Conservation (phyloP, 352 stramenopile species). For the Globisporangium cylindrosporum region DNA sequence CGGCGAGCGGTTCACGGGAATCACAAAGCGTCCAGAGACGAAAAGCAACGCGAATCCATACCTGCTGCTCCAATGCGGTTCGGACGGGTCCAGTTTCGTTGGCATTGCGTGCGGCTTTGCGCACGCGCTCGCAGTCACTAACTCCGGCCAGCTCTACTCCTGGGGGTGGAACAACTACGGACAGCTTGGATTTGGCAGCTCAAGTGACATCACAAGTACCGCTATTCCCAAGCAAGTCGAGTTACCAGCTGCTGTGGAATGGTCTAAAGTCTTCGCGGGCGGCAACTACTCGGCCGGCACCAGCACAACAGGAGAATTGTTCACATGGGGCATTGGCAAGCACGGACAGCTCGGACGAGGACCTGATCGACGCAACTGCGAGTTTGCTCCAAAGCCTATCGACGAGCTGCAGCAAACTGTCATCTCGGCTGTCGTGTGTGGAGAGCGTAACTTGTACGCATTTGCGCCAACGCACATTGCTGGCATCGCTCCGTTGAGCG, state of each 20-base stretch:
- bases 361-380: conserved; percentile 8
- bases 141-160: conserved; percentile 44
- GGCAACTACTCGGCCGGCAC: conserved; percentile 61
- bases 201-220: conserved; percentile 17
- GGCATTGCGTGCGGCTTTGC: conserved; percentile 60
- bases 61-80: conserved; percentile 29
- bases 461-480: conserved; percentile 64
- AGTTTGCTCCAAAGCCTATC: conserved; percentile 38
- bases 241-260: conserved; percentile 19
- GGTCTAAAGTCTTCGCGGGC: conserved; percentile 56
- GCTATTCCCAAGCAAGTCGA: conserved; percentile 21
- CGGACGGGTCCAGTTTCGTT: conserved; percentile 39
- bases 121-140: conserved; percentile 68
- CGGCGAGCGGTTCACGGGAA: conserved; percentile 56
- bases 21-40: conserved; percentile 16
- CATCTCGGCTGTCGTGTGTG: conserved; percentile 49
- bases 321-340: conserved; percentile 54
- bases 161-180: conserved; percentile 85
- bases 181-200: conserved; percentile 61
- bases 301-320: conserved; percentile 31
- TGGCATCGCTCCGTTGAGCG: conserved; percentile 40
- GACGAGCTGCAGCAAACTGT: conserved; percentile 31
- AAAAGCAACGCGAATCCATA: conserved; percentile 21
- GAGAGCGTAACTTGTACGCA: conserved; percentile 40
- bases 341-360: conserved; percentile 54